Percentiles rank a stretch among this genome's conserved stretches.
Evolutionary conservation across 2,329 filamentous ascomycete species (phyloP).

Genomic region (Teratosphaeria nubilosa): DNA sequence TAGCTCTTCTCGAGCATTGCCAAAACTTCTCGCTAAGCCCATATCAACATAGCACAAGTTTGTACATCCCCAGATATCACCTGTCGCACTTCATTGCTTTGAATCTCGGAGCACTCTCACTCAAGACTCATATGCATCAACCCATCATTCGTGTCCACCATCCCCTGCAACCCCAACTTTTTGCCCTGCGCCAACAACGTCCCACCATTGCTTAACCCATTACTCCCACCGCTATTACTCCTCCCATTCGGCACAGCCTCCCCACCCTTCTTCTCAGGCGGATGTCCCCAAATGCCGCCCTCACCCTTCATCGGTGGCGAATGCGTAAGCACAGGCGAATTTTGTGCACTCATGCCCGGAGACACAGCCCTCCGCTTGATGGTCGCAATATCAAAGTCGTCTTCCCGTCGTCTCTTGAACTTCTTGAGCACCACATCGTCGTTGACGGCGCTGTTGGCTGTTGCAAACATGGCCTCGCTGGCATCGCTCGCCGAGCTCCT

Average conservation of each 20-base stretch:
- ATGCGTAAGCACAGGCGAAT: conserved; percentile 70
- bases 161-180: conserved; percentile 75
- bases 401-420: conserved; percentile 70
- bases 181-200: conserved; percentile 28
- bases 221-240: conserved; percentile 7
- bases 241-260: neutral
- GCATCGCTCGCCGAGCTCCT: conserved; percentile 23
- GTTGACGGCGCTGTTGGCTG: conserved; percentile 12
- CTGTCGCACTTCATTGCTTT: too few species aligned
- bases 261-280: conserved; percentile 34
- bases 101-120: conserved; percentile 40
- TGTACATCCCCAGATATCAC: neutral
- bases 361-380: conserved; percentile 90
- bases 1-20: neutral
- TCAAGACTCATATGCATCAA: conserved; percentile 97
- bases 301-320: conserved; percentile 68
- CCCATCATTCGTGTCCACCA: conserved; percentile 91
- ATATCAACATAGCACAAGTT: neutral
- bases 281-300: conserved; percentile 61
- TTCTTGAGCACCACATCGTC: conserved; percentile 26
- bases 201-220: neutral
- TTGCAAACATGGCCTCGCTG: conserved; percentile 18
- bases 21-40: neutral
- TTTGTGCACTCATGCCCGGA: conserved; percentile 81
- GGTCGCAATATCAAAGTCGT: conserved; percentile 77